Evolutionary conservation across 108 stramenopile genomes (phyloP).

Genomic region (Cylindrotheca closterium): DNA sequence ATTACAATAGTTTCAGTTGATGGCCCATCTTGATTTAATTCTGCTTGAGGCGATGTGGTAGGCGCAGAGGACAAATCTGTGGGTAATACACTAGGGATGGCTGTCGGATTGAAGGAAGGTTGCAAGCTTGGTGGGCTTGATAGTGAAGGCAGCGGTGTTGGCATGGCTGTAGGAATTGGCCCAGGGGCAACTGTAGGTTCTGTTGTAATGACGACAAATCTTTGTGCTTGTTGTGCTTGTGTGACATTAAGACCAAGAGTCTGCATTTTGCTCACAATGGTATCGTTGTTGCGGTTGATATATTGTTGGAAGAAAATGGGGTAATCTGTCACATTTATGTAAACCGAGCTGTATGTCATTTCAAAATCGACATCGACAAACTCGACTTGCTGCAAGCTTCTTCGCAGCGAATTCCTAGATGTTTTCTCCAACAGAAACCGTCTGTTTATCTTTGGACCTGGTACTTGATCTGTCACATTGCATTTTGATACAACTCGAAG

Average conservation of each 20-base stretch:
- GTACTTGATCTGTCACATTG: neutral
- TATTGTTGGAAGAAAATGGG: constrained; percentile 41
- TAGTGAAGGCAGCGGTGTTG: constrained; percentile 38
- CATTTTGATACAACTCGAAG: constrained; percentile 3
- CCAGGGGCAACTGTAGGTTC: constrained; percentile 19
- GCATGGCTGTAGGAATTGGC: constrained; percentile 12
- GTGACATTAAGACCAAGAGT: constrained; percentile 40
- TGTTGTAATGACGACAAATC: constrained; percentile 19
- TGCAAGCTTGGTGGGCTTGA: constrained; percentile 9
- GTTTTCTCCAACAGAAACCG: constrained; percentile 1
- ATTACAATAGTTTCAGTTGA: constrained; percentile 8
- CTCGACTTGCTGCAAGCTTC: constrained; percentile 7
- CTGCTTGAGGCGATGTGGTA: neutral
- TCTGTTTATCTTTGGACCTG: neutral
- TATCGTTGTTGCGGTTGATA: constrained; percentile 43
- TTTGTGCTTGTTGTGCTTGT: neutral
- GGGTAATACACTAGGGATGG: neutral
- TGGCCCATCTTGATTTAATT: too few species aligned
- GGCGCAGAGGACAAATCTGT: neutral
- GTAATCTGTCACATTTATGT: constrained; percentile 50
- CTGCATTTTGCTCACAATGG: constrained; percentile 43
- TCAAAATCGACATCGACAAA: constrained; percentile 29
- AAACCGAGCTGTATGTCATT: constrained; percentile 44
- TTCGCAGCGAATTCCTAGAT: neutral
- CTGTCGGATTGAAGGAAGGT: constrained; percentile 12